phyloP scores from a whole-genome alignment of 352 stramenopile genomes.

The Aphanomyces cochlioides region DNA sequence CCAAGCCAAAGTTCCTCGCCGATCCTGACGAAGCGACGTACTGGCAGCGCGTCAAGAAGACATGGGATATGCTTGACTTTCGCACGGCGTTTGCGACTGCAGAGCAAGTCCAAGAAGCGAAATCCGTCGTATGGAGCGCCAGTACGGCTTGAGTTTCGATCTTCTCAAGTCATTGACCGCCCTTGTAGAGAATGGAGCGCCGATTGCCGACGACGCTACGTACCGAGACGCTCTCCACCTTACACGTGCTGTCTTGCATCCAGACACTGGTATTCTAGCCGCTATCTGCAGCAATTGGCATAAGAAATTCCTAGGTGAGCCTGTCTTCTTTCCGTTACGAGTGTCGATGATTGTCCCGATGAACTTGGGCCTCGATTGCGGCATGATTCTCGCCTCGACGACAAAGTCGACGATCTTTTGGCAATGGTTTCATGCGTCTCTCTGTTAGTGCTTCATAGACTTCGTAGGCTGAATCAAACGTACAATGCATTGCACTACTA shows the following conservation, averaged over 20 bases:
- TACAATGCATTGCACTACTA: constrained; percentile 90
- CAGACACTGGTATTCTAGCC: constrained; percentile 47
- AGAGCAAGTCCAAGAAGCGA: constrained; percentile 46
- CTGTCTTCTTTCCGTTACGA: constrained; percentile 64
- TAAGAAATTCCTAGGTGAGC: constrained; percentile 32
- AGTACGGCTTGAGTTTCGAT: constrained; percentile 20
- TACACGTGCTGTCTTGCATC: constrained; percentile 69
- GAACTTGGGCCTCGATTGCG: constrained; percentile 77
- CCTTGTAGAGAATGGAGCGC: constrained; percentile 37
- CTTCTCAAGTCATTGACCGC: not conserved
- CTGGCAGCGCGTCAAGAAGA: constrained; percentile 69
- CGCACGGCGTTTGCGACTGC: constrained; percentile 65
- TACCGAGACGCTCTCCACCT: constrained; percentile 58
- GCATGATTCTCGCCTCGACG: constrained; percentile 72
- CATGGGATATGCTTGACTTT: constrained; percentile 78
- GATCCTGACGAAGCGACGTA: constrained; percentile 78
- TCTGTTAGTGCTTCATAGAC: not conserved
- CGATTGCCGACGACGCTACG: constrained; percentile 38
- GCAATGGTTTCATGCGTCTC: constrained; percentile 45
- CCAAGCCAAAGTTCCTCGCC: constrained; percentile 40
- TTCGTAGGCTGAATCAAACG: constrained; percentile 65
- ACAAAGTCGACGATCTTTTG: constrained; percentile 64
- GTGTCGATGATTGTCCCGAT: constrained; percentile 86
- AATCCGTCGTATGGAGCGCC: constrained; percentile 41
- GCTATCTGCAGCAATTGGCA: not conserved